Evolutionary conservation across 345 rosid genomes (phyloP).

Genomic region (Salix suchowensis): DNA sequence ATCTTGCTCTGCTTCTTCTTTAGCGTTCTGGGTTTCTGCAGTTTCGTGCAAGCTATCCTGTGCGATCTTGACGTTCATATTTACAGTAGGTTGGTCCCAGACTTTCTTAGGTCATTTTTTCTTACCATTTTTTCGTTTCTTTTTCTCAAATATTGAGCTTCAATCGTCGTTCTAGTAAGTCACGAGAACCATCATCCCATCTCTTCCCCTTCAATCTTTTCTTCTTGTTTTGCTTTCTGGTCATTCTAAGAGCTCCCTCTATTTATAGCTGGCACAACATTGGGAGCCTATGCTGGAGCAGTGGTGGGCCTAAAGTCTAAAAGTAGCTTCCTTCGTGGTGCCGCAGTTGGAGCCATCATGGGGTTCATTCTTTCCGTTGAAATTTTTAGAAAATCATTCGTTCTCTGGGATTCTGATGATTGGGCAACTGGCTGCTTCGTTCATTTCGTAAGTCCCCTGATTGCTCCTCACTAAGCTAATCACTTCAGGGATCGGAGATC

Average conservation of each 20-base stretch:
- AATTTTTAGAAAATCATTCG: conserved; percentile 6
- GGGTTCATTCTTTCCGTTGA: conserved; percentile 23
- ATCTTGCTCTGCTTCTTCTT: neutral
- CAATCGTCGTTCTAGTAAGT: too few species aligned
- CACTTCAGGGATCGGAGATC: neutral
- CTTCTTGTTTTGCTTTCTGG: neutral
- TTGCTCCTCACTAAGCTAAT: neutral
- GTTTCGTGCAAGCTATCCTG: conserved; percentile 7
- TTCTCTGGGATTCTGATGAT: conserved; percentile 16
- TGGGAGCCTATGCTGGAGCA: conserved; percentile 27
- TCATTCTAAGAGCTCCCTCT: neutral
- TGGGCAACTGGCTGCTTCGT: conserved; percentile 2
- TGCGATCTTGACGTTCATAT: conserved; percentile 15
- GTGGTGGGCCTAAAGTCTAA: conserved; percentile 22
- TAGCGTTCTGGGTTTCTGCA: neutral
- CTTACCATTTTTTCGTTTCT: neutral
- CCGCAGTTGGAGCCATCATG: conserved; percentile 23
- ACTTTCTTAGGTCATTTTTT: neutral
- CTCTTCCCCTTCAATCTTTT: neutral
- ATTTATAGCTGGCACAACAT: conserved; percentile 24
- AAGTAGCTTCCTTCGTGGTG: conserved; percentile 25
- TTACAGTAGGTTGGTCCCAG: conserved; percentile 26
- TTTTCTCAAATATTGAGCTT: neutral
- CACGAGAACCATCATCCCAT: too few species aligned
- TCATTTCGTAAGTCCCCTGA: conserved; percentile 12